phyloP scores from a whole-genome alignment of 306 rosid species.

The Medicago truncatula region MtrunA17r5.0-ANR NC_053046.1:11651501-11652000 shows the following conservation, averaged over 20 bases:
- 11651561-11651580: conserved; percentile 43
- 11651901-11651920: conserved; percentile 55
- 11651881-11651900: conserved; percentile 47
- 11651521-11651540: conserved; percentile 48
- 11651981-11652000: conserved; percentile 51
- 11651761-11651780: conserved; percentile 57
- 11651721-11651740: conserved; percentile 57
- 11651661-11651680: conserved; percentile 62
- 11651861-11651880: conserved; percentile 65
- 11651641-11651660: conserved; percentile 49
- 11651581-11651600: conserved; percentile 42
- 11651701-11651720: conserved; percentile 61
- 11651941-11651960: conserved; percentile 68
- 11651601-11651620: conserved; percentile 49
- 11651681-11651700: conserved; percentile 54
- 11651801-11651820: conserved; percentile 68
- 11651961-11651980: conserved; percentile 60
- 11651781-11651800: conserved; percentile 63
- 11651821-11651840: conserved; percentile 54
- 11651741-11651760: conserved; percentile 50
- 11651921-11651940: conserved; percentile 68
- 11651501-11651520: conserved; percentile 33
- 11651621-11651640: conserved; percentile 66
- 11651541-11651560: conserved; percentile 63
- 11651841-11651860: conserved; percentile 67